A percentile compares a stretch with the other conserved stretches of the same genome.
These are phyloP conservation scores for Blastobotrys terrestris DNA, from an alignment of 805 yeast genomes.

Conservation along the genomic window DNA sequence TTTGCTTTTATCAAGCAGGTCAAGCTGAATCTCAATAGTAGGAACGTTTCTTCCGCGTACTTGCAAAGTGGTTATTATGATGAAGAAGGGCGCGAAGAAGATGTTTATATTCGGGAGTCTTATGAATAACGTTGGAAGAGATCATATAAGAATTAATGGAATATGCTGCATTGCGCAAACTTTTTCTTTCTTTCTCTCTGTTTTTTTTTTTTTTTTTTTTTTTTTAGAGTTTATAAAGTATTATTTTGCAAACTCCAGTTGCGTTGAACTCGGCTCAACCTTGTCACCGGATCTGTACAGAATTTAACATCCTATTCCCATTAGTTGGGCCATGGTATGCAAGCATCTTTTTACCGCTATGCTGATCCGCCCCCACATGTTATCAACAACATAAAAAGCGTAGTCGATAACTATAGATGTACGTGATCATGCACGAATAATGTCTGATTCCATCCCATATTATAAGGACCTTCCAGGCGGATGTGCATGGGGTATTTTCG, in stretches of 20 bases:
- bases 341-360: too few relatives aligned
- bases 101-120: neutral
- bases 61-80: neutral
- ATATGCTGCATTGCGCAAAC: neutral
- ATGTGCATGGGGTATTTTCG: slow-evolving; percentile 18
- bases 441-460: slow-evolving; percentile 9
- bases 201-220: too few relatives aligned
- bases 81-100: neutral
- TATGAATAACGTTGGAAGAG: neutral
- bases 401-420: too few relatives aligned
- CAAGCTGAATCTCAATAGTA: neutral
- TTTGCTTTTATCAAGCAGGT: neutral
- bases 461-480: slow-evolving; percentile 10
- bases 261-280: too few relatives aligned
- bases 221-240: too few relatives aligned
- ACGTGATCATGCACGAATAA: slow-evolving; percentile 5
- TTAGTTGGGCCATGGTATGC: too few relatives aligned
- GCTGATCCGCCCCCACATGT: neutral
- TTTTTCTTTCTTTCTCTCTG: neutral
- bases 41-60: neutral
- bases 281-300: too few relatives aligned
- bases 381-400: neutral
- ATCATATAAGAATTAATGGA: neutral
- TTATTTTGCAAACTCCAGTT: too few relatives aligned
- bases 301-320: too few relatives aligned